phyloP scores from a whole-genome alignment of 208 protist species.

The Leishmania aethiopica region DNA sequence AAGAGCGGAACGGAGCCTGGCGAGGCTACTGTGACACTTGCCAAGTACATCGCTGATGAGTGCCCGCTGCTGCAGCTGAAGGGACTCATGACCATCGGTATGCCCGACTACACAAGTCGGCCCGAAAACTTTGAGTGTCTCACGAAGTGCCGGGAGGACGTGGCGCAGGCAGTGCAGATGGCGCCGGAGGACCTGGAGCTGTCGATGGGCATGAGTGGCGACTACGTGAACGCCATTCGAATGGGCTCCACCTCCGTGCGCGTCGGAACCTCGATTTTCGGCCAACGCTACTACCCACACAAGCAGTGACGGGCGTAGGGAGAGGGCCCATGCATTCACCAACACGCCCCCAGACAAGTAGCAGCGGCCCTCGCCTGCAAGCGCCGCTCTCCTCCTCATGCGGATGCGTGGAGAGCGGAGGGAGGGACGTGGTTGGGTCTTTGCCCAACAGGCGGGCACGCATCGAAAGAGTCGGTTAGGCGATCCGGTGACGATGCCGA shows the following conservation, averaged over 20 bases:
- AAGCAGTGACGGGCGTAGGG: conserved; percentile 26
- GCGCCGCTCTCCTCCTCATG: background rate
- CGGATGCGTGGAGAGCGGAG: background rate
- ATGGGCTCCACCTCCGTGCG: conserved; percentile 95
- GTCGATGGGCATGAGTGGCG: conserved; percentile 97
- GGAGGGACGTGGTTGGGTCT: background rate
- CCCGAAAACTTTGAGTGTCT: conserved; percentile 91
- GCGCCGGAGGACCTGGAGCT: conserved; percentile 69
- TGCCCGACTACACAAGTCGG: conserved; percentile 75
- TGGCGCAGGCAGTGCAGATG: conserved; percentile 63
- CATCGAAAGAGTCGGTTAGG: background rate
- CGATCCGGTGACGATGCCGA: background rate
- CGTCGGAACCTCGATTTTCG: conserved; percentile 96
- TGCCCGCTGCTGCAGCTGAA: conserved; percentile 83
- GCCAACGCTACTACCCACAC: conserved; percentile 80
- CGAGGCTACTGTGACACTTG: conserved; percentile 69
- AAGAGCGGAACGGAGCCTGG: conserved; percentile 91
- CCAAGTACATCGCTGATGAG: conserved; percentile 60
- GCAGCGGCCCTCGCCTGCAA: background rate
- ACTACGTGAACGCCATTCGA: conserved; percentile 95
- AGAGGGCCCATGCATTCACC: background rate
- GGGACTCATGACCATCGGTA: conserved; percentile 98
- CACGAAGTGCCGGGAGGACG: conserved; percentile 51
- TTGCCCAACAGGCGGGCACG: background rate
- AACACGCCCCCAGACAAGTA: background rate